Evolutionary conservation across 805 yeast genomes (phyloP), one percentile per base, ranked within the genome.

Genomic region (Cyberlindnera euphorbiiphila): DNA sequence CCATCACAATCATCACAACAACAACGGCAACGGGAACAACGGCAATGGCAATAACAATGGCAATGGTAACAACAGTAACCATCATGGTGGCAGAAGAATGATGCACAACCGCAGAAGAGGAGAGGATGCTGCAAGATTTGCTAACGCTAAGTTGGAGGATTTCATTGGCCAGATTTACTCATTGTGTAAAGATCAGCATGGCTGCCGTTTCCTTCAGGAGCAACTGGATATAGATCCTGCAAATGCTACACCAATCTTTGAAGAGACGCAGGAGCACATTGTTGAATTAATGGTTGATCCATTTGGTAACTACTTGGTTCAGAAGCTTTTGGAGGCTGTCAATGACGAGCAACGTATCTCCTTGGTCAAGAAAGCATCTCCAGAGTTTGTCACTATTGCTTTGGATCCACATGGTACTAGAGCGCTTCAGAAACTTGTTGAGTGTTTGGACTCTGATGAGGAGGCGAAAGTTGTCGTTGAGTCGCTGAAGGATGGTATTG

Each of bases 371-470:
- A 79, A 78, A 46, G 86, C 94, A 5, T 71, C 88, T 3, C 76
- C 84, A 2, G 79, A 78, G 28, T 74, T 89, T 53, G 80, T 85
- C 28, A 68, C 81, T 28, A 83, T 93, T 46, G 95, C 98, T 0
- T 68, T 85, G 42, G 89, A 89, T 54, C 94, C 95, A 22, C 97
- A 93, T 60, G 98, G 98, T 10, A 93, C 98, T 1, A 74, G 98
- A 49, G 96, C 98, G 2, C 66, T 93, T 44, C 98, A 93, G 60
- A 89, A 86, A 59, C 69, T 89, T 47, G 87, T 93, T 35, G 98
- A 93, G 57, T 83, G 87, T 49, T 72, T 87, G 34, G 61, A 72
- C 15, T 74, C 85, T 9, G 76, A 74, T 14, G 81, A 83, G 50
- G 98, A 91, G 61, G 76, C 84, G 19, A 60, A 68, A 24, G 65